Percentiles rank a stretch among this genome's conserved stretches.
Evolutionary conservation across 83 land plant genomes (phyloP).

Genomic region (Picea abies): DNA sequence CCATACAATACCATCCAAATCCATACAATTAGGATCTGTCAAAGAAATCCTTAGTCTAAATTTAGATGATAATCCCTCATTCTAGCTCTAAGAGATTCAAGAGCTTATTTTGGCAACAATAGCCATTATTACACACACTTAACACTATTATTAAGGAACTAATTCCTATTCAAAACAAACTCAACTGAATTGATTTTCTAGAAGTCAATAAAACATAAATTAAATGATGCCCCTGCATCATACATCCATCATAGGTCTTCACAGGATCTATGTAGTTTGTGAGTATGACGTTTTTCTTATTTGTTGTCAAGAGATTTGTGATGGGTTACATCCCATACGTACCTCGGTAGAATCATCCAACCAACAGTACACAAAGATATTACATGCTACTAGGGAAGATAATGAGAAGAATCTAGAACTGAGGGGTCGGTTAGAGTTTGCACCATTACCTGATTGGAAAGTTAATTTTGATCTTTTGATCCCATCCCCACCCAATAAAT

Average conservation of each 20-base stretch:
- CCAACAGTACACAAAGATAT: neutral
- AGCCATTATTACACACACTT: neutral
- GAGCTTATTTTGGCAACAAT: too few species aligned
- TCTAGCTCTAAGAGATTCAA: too few species aligned
- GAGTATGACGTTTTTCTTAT: conserved; percentile 50
- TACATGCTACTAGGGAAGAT: neutral
- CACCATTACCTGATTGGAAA: conserved; percentile 27
- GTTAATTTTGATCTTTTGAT: conserved; percentile 31
- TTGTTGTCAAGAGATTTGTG: conserved; percentile 52
- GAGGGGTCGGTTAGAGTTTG: neutral
- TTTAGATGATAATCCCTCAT: too few species aligned
- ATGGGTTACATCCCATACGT: conserved; percentile 6
- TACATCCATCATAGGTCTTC: conserved; percentile 53
- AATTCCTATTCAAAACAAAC: too few species aligned
- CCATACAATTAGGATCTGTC: too few species aligned
- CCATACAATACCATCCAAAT: too few species aligned
- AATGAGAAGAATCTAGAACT: neutral
- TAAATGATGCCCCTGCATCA: neutral
- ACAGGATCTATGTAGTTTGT: conserved; percentile 62
- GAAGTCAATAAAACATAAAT: too few species aligned
- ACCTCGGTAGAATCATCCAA: neutral
- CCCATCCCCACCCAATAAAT: conserved; percentile 37
- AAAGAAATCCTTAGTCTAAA: too few species aligned
- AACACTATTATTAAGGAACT: too few species aligned
- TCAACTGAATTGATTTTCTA: too few species aligned